Percentiles rank a stretch among this genome's conserved stretches.
Conservation (phyloP, 176 grass and related monocot genomes). For the Carex myosuroides region DNA sequence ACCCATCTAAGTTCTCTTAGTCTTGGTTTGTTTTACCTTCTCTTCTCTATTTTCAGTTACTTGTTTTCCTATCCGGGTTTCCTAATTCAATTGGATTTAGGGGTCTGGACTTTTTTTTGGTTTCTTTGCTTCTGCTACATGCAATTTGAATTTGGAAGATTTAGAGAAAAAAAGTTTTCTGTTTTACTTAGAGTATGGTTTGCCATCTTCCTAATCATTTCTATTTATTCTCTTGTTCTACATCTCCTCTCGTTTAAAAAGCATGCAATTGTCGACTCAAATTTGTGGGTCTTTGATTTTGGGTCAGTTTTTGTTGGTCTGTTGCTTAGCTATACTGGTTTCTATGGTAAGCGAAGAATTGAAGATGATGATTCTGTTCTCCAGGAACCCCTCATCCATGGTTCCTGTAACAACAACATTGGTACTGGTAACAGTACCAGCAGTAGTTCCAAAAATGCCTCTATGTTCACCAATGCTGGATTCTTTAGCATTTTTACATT, state of each 20-base stretch:
- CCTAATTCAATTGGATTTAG: constrained; percentile 27
- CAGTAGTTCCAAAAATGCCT: not conserved
- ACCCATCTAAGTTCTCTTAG: constrained; percentile 25
- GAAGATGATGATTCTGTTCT: constrained; percentile 9
- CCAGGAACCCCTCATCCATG: constrained; percentile 69
- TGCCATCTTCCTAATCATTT: constrained; percentile 49
- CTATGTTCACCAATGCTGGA: constrained; percentile 43
- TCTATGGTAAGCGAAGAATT: constrained; percentile 26
- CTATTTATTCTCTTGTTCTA: constrained; percentile 15
- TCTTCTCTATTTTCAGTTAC: constrained; percentile 24
- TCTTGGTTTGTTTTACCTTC: constrained; percentile 16
- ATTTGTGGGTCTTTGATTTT: constrained; percentile 50
- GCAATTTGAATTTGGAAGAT: constrained; percentile 28
- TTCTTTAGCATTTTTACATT: constrained; percentile 51
- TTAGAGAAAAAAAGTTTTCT: constrained; percentile 40
- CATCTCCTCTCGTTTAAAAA: constrained; percentile 20
- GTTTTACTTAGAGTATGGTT: constrained; percentile 55
- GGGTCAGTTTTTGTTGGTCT: constrained; percentile 19
- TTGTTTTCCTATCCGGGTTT: constrained; percentile 22
- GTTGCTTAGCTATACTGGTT: constrained; percentile 32
- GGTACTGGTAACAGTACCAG: not conserved
- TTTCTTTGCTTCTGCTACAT: constrained; percentile 48
- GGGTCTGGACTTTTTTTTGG: constrained; percentile 39
- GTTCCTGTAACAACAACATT: not conserved
- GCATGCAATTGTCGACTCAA: not conserved